Evolutionary conservation across 768 basidiomycete species (phyloP).

Genomic region (Termitomyces sp.): DNA sequence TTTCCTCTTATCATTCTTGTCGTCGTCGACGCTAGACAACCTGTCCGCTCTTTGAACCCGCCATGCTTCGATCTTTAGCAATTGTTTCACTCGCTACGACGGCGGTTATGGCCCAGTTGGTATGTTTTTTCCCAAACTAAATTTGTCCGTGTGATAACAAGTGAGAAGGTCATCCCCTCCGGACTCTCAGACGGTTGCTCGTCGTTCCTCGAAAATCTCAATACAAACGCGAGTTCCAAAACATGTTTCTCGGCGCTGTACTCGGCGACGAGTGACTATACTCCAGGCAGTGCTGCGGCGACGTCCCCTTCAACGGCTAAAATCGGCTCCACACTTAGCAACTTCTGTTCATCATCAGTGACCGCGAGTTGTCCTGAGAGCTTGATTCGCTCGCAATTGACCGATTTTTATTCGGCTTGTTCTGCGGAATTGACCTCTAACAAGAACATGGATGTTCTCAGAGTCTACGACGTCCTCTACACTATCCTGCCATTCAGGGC

Average conservation of each 20-base stretch:
- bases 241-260: slow-evolving; percentile 62
- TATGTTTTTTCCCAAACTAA: slow-evolving; percentile 16
- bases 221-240: slow-evolving; percentile 50
- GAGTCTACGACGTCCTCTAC: slow-evolving; percentile 80
- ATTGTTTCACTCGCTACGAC: slow-evolving; percentile 46
- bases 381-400: slow-evolving; percentile 54
- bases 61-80: slow-evolving; percentile 48
- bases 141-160: slow-evolving; percentile 7
- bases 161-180: slow-evolving; percentile 47
- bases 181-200: slow-evolving; percentile 51
- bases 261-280: slow-evolving; percentile 50
- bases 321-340: slow-evolving; percentile 46
- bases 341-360: slow-evolving; percentile 47
- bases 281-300: slow-evolving; percentile 37
- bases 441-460: slow-evolving; percentile 43
- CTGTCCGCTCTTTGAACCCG: slow-evolving; percentile 41
- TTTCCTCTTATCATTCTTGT: slow-evolving; percentile 19
- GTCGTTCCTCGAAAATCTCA: slow-evolving; percentile 54
- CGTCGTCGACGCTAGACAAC: slow-evolving; percentile 35
- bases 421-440: slow-evolving; percentile 55
- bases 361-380: slow-evolving; percentile 48
- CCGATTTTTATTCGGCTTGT: slow-evolving; percentile 70
- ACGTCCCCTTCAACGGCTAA: slow-evolving; percentile 31
- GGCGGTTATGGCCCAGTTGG: slow-evolving; percentile 45
- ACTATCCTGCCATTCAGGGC: slow-evolving; percentile 52